Evolutionary conservation across 257 asterid genomes (phyloP).

Genomic region (Fraxinus excelsior): DNA sequence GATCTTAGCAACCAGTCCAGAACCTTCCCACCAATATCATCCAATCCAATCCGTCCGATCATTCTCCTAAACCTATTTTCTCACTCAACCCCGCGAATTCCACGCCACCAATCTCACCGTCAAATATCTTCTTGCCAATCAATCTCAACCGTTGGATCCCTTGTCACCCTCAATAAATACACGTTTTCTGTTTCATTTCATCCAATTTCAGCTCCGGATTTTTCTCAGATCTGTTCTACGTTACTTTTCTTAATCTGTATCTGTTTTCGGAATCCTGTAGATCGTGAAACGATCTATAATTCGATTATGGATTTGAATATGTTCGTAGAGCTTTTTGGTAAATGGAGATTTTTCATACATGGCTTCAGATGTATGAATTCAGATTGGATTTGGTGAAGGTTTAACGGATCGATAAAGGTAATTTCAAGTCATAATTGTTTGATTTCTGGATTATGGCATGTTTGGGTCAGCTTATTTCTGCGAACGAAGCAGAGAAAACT

Average conservation of each 20-base stretch:
- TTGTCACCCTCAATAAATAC: constrained; percentile 24
- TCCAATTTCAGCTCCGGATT: too few species aligned
- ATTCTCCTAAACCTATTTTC: background rate
- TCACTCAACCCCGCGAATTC: constrained; percentile 20
- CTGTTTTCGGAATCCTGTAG: constrained; percentile 2
- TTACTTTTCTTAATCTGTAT: background rate
- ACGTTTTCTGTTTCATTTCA: too few species aligned
- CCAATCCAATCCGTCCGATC: constrained; percentile 35
- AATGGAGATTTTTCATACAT: background rate
- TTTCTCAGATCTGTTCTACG: constrained; percentile 20
- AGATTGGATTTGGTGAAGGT: background rate
- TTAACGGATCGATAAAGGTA: constrained; percentile 10
- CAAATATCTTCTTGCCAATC: background rate
- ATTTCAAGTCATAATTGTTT: background rate
- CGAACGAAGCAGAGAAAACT: background rate
- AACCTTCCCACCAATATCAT: constrained; percentile 10
- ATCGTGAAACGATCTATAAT: constrained; percentile 37
- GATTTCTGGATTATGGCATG: background rate
- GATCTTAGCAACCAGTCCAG: constrained; percentile 7
- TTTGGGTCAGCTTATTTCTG: background rate
- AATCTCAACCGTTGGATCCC: constrained; percentile 45
- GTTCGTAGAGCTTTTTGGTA: background rate
- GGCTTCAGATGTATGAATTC: background rate
- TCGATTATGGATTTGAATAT: constrained; percentile 26
- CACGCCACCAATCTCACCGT: constrained; percentile 35